Evolutionary conservation across 306 rosid genomes (phyloP).

Genomic region (Cicer chorassanicum): DNA sequence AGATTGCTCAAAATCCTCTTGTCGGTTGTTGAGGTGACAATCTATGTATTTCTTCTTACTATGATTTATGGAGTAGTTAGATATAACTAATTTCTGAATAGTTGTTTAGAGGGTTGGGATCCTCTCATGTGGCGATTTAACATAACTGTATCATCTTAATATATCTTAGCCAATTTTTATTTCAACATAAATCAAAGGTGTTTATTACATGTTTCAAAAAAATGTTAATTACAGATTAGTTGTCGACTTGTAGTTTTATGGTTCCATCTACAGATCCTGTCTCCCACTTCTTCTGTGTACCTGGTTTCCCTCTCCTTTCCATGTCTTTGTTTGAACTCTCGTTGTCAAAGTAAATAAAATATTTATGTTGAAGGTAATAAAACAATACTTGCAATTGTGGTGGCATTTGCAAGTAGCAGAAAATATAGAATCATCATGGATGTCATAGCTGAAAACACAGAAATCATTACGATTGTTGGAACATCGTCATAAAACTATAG

Average conservation of each 20-base stretch:
- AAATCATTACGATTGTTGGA: conserved; percentile 9
- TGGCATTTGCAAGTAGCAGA: conserved; percentile 13
- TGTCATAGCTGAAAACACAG: neutral
- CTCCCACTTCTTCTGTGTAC: neutral
- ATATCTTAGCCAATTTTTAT: neutral
- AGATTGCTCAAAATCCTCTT: conserved; percentile 67
- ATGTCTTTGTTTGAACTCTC: conserved; percentile 20
- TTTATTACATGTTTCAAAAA: neutral
- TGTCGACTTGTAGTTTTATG: conserved; percentile 21
- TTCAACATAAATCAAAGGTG: neutral
- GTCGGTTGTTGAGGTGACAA: conserved; percentile 68
- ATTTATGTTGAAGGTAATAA: neutral
- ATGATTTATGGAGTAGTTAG: conserved; percentile 27
- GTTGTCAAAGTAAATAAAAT: neutral
- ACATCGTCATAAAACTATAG: conserved; percentile 51
- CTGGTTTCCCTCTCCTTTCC: neutral
- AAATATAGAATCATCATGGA: conserved; percentile 1
- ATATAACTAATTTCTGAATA: conserved; percentile 10
- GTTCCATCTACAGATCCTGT: conserved; percentile 1
- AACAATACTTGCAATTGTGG: neutral
- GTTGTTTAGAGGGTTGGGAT: neutral
- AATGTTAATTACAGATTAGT: neutral
- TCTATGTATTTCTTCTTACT: conserved; percentile 36
- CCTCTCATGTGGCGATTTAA: neutral
- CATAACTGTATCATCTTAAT: conserved; percentile 11